Evolutionary conservation across 371 early-diverging fungal genomes (phyloP).

Genomic region (Rhizopus sp.): DNA sequence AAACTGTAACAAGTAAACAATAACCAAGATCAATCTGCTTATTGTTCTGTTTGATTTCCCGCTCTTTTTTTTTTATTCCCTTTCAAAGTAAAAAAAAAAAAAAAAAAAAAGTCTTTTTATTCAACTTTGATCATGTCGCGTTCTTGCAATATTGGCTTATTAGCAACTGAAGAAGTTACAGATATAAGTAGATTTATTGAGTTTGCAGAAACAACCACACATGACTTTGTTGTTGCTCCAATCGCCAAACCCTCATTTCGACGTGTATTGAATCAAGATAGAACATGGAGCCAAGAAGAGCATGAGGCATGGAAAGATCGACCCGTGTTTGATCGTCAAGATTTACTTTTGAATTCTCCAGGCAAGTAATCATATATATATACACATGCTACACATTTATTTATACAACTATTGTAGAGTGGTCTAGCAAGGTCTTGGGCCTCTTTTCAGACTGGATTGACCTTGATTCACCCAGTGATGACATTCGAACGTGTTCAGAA

Average conservation of each 20-base stretch:
- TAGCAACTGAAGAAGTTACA: slow-evolving; percentile 34
- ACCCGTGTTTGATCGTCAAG: slow-evolving; percentile 46
- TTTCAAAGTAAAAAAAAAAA: not conserved
- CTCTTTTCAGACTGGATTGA: slow-evolving; percentile 62
- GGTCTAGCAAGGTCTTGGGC: slow-evolving; percentile 55
- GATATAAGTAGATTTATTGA: slow-evolving; percentile 43
- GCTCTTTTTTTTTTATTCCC: not conserved
- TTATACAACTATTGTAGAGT: slow-evolving; percentile 33
- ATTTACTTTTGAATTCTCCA: slow-evolving; percentile 6
- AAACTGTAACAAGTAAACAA: no score
- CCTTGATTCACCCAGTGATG: slow-evolving; percentile 55
- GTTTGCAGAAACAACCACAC: slow-evolving; percentile 52
- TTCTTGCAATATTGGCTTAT: slow-evolving; percentile 39
- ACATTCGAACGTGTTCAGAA: slow-evolving; percentile 63
- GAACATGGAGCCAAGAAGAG: slow-evolving; percentile 7
- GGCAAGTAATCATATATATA: not conserved
- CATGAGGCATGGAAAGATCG: slow-evolving; percentile 38
- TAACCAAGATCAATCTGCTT: no score
- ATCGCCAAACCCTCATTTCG: slow-evolving; percentile 54
- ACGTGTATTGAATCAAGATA: slow-evolving; percentile 48
- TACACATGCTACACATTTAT: not conserved
- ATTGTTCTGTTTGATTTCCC: no score
- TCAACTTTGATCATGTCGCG: slow-evolving; percentile 14
- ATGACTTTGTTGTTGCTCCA: slow-evolving; percentile 65
- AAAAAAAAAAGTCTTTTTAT: slow-evolving; percentile 1